A percentile compares a stretch with the other conserved stretches of the same genome.
phyloP scores from a whole-genome alignment of 805 yeast genomes.

The Tetrapisispora nanseiensis region DNA sequence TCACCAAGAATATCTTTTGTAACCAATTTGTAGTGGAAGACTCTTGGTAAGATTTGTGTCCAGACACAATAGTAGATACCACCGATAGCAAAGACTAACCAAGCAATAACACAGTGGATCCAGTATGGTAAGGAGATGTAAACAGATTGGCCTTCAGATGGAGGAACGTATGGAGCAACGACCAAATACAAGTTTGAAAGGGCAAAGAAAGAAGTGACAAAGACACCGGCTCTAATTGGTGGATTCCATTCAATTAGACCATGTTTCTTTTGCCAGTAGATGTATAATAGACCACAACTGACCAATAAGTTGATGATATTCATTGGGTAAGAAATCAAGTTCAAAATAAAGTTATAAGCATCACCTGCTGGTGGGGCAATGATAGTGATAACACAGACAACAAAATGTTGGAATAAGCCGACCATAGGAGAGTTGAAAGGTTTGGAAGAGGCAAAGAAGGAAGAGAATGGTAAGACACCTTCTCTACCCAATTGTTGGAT shows the following conservation, averaged over 20 bases:
- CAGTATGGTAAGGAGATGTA: slow-evolving; percentile 66
- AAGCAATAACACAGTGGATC: slow-evolving; percentile 72
- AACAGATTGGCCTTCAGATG: slow-evolving; percentile 53
- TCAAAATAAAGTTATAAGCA: slow-evolving; percentile 72
- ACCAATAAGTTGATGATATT: slow-evolving; percentile 63
- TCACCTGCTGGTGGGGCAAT: slow-evolving; percentile 82
- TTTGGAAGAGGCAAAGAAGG: slow-evolving; percentile 56
- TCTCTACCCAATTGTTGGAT: slow-evolving; percentile 76
- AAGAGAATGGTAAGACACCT: slow-evolving; percentile 67
- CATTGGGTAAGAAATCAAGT: slow-evolving; percentile 72
- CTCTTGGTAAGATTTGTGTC: slow-evolving; percentile 47
- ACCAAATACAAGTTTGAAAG: slow-evolving; percentile 58
- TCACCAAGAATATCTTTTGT: slow-evolving; percentile 47
- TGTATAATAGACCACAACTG: slow-evolving; percentile 46
- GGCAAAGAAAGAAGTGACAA: slow-evolving; percentile 55
- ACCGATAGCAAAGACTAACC: slow-evolving; percentile 64
- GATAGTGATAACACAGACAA: slow-evolving; percentile 62
- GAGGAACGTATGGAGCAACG: slow-evolving; percentile 74
- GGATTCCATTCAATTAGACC: slow-evolving; percentile 58
- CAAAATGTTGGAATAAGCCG: slow-evolving; percentile 69
- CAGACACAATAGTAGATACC: slow-evolving; percentile 57
- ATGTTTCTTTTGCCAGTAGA: slow-evolving; percentile 41
- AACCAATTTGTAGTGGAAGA: slow-evolving; percentile 43
- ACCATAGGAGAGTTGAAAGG: slow-evolving; percentile 69
- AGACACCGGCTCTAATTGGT: slow-evolving; percentile 54